phyloP scores from a whole-genome alignment of 2,329 filamentous ascomycete species.

The Penicillium rolfsii region DNA sequence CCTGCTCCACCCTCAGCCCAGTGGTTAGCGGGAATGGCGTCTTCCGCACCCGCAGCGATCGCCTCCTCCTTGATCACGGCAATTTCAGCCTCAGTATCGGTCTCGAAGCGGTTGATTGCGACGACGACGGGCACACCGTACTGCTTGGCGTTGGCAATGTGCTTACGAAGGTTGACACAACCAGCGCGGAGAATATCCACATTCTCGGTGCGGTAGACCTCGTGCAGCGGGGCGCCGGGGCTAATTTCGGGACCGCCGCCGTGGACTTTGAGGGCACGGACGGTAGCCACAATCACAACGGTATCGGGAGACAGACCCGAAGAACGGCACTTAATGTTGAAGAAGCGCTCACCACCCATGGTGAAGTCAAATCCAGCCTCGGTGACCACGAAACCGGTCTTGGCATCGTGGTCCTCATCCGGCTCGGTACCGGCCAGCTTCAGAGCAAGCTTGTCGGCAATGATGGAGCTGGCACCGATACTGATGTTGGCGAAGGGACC shows the following conservation, averaged over 20 bases:
- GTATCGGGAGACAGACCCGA: conserved; percentile 91
- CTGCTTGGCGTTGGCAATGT: conserved; percentile 84
- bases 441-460: conserved; percentile 92
- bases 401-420: conserved; percentile 80
- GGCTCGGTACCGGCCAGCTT: conserved; percentile 94
- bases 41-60: conserved; percentile 86
- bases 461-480: conserved; percentile 92
- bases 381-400: conserved; percentile 91
- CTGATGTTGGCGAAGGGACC: conserved; percentile 98
- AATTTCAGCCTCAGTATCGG: conserved; percentile 91
- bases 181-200: conserved; percentile 86
- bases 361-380: conserved; percentile 99
- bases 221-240: conserved; percentile 79
- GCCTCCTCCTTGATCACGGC: conserved; percentile 87
- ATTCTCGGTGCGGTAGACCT: conserved; percentile 92
- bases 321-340: conserved; percentile 99
- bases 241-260: conserved; percentile 93
- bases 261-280: conserved; percentile 94
- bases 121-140: conserved; percentile 95
- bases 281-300: conserved; percentile 92
- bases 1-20: conserved; percentile 95
- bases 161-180: conserved; percentile 93
- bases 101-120: conserved; percentile 94
- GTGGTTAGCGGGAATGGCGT: conserved; percentile 92
- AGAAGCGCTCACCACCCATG: conserved; percentile 99